Conservation (phyloP, 257 asterid species). For the Lithospermum erythrorhizon region DNA sequence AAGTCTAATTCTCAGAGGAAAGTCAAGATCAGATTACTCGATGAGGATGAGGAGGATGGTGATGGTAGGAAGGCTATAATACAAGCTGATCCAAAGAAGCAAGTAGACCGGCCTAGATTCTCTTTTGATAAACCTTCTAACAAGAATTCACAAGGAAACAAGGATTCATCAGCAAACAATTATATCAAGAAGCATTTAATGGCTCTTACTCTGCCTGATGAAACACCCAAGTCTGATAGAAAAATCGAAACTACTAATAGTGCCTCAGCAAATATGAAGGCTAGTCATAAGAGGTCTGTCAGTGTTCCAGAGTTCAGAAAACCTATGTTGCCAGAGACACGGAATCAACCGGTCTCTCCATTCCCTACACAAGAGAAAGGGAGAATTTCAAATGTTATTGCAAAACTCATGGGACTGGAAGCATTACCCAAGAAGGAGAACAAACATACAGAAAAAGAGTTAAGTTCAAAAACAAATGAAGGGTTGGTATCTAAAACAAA, state of each 20-base stretch:
- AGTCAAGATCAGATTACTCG: slow-evolving; percentile 47
- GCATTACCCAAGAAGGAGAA: slow-evolving; percentile 39
- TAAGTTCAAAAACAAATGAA: slow-evolving; percentile 21
- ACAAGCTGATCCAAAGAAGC: slow-evolving; percentile 30
- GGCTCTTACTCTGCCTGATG: slow-evolving; percentile 34
- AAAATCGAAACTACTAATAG: slow-evolving; percentile 18
- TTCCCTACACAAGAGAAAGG: slow-evolving; percentile 38
- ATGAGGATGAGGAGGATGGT: slow-evolving; percentile 36
- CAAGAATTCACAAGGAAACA: slow-evolving; percentile 19
- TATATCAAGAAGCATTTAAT: slow-evolving; percentile 25
- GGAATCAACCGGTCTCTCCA: slow-evolving; percentile 21
- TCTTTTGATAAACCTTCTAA: slow-evolving; percentile 57
- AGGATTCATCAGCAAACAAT: slow-evolving; percentile 16
- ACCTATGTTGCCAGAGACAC: slow-evolving; percentile 18
- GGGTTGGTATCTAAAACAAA: slow-evolving; percentile 14
- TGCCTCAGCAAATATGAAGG: slow-evolving; percentile 14
- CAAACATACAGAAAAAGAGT: slow-evolving; percentile 17
- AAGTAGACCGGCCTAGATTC: slow-evolving; percentile 59
- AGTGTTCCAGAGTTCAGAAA: slow-evolving; percentile 38
- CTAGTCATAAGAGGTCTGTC: slow-evolving; percentile 36
- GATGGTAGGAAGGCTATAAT: slow-evolving; percentile 37
- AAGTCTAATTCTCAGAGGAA: slow-evolving; percentile 26
- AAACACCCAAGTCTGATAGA: slow-evolving; percentile 16
- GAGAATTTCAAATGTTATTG: slow-evolving; percentile 72
- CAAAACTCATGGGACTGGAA: slow-evolving; percentile 95